phyloP scores from a whole-genome alignment of 352 stramenopile species.

The Phytophthora aleatoria region DNA sequence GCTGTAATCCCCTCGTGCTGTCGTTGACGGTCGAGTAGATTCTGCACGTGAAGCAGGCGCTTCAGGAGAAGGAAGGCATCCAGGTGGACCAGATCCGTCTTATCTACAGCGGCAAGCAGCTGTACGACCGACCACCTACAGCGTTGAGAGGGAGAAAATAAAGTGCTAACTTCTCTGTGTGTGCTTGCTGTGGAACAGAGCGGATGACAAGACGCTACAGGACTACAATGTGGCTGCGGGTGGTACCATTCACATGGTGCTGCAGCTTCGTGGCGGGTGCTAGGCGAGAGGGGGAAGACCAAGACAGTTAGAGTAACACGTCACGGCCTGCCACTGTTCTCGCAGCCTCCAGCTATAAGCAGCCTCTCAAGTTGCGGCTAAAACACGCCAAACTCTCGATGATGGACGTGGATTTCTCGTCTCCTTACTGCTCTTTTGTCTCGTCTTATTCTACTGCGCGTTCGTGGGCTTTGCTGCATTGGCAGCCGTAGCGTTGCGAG shows the following conservation, averaged over 20 bases:
- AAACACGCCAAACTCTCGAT: conserved; percentile 5
- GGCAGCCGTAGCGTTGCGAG: conserved; percentile 9
- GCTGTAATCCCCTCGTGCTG: neutral
- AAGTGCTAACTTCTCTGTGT: neutral
- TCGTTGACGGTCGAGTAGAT: conserved; percentile 61
- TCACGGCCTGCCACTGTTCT: conserved; percentile 3
- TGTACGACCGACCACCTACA: conserved; percentile 59
- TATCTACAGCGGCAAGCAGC: conserved; percentile 98
- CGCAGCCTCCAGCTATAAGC: conserved; percentile 12
- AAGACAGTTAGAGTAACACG: conserved; percentile 37
- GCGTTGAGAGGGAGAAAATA: neutral
- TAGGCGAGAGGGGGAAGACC: conserved; percentile 31
- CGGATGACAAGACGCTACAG: conserved; percentile 96
- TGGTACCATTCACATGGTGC: conserved; percentile 99
- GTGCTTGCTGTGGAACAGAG: conserved; percentile 39
- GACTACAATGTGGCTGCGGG: conserved; percentile 97
- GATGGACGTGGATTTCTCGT: conserved; percentile 3
- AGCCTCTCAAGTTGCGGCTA: conserved; percentile 15
- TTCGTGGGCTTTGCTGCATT: conserved; percentile 30
- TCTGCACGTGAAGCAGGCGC: conserved; percentile 95
- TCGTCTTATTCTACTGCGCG: conserved; percentile 18
- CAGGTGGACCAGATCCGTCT: conserved; percentile 91
- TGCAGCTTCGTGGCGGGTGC: conserved; percentile 95
- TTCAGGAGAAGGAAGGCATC: conserved; percentile 99
- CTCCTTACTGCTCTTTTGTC: conserved; percentile 11